Base-by-base conservation (phyloP, 2,329 filamentous ascomycete species). In the Zymoseptoria pseudotritici region DNA sequence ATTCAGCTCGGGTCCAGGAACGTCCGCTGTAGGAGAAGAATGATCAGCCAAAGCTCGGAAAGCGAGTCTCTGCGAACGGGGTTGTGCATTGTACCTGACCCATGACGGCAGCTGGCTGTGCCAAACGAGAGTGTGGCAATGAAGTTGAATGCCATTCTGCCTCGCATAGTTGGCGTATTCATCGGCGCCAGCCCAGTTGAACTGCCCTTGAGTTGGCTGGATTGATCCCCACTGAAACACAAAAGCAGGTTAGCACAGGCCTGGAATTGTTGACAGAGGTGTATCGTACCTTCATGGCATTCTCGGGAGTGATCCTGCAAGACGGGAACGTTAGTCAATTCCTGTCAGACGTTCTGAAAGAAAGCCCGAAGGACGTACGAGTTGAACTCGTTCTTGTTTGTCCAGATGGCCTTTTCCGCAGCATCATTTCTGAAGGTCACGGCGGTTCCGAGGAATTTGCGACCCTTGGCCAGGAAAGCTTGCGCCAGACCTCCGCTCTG, bases 101-200 rank as follows among this genome's bases (percentile, higher is more conserved):
- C 76, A 78, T 10, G 57, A 58, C 0, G 76, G 75, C 13, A 77
- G 67, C 55, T 77, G 75, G 50, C 67, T 72, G 66, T 77, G 70
- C 76, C 76, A 78, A 3, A 78, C 73, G 5, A 77, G 67, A 9
- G 66, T 76, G 62, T 78, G 76, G 70, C 76, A 78, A 53, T 74
- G 66, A 58, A 74, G 67, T 56, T 72, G 65, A 52, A 73, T 69
- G 20, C 72, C 68, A 63, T 77, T 72, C 53, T 68, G 64, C n/a
- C 68, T 69, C 4, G 74, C 74, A 53, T 71, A 73, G 55, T 75
- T 69, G 49, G 71, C 69, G 63, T 74, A 63, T 29, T 67, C 66
- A 61, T 76, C 74, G 19, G 70, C 72, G 50, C 66, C 69, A 6
- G 62, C 61, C 57, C 69, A 76, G 58, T 63, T 73, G 63, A 77